phyloP scores from a whole-genome alignment of 177 flowering plant genomes.

The Telopea speciosissima region DNA sequence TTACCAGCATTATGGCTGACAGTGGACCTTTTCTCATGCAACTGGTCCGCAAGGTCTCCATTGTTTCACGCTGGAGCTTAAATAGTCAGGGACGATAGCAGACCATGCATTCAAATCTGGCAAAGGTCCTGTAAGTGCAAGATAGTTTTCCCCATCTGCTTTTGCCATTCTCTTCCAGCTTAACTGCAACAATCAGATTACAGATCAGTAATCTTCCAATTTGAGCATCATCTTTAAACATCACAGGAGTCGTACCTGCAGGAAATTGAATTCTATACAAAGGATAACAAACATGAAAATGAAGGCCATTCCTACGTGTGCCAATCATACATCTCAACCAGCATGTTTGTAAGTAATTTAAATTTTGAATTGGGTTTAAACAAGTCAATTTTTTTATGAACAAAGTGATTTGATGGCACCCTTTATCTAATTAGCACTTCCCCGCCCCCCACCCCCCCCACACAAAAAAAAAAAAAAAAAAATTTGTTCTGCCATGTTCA shows the following conservation, averaged over 20 bases:
- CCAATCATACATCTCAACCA: neutral
- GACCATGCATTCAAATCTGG: conserved; percentile 60
- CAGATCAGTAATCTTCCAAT: neutral
- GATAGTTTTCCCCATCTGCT: conserved; percentile 45
- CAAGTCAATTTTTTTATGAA: too few species aligned
- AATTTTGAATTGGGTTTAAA: neutral
- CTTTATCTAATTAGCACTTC: too few species aligned
- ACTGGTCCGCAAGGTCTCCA: conserved; percentile 38
- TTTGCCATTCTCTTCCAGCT: conserved; percentile 60
- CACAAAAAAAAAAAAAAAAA: too few species aligned
- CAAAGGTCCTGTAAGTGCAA: conserved; percentile 67
- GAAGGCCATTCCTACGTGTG: neutral
- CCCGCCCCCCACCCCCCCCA: too few species aligned
- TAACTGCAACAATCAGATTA: conserved; percentile 28
- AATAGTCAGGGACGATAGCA: conserved; percentile 35
- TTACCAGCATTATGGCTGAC: neutral
- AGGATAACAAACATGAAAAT: neutral
- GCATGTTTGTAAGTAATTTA: neutral
- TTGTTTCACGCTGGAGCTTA: conserved; percentile 36
- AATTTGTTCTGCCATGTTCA: too few species aligned
- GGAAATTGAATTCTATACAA: neutral
- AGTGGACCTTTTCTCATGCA: conserved; percentile 3
- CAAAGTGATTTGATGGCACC: too few species aligned
- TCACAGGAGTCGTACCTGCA: neutral
- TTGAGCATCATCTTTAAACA: neutral